Percentiles rank a stretch among this genome's conserved stretches.
Evolutionary conservation across 345 rosid genomes (phyloP).

Genomic region (Salix dunnii): DNA sequence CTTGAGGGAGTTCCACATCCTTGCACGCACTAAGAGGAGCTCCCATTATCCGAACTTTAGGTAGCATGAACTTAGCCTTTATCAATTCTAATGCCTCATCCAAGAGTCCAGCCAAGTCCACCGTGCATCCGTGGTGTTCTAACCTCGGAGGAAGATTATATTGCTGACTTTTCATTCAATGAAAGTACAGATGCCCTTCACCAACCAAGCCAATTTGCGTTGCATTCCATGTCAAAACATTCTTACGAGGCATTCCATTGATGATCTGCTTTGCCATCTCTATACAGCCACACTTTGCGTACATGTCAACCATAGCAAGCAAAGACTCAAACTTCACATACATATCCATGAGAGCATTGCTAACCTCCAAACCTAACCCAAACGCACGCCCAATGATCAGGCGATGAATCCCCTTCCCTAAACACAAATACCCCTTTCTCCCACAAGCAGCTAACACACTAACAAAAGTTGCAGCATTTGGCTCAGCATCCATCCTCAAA

Average conservation of each 20-base stretch:
- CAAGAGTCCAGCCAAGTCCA: slow-evolving; percentile 38
- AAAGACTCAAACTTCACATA: slow-evolving; percentile 42
- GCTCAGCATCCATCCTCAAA: slow-evolving; percentile 38
- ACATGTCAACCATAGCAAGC: slow-evolving; percentile 39
- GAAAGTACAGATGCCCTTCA: slow-evolving; percentile 38
- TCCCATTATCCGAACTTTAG: slow-evolving; percentile 48
- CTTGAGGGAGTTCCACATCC: slow-evolving; percentile 27
- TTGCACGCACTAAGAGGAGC: slow-evolving; percentile 47
- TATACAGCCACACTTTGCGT: slow-evolving; percentile 46
- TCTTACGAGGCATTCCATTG: slow-evolving; percentile 30
- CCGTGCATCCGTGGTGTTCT: slow-evolving; percentile 36
- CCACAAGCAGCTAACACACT: slow-evolving; percentile 40
- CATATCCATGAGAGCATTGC: slow-evolving; percentile 51
- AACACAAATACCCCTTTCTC: slow-evolving; percentile 28
- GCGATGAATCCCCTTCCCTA: slow-evolving; percentile 40
- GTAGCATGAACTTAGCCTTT: slow-evolving; percentile 35
- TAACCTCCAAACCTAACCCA: slow-evolving; percentile 23
- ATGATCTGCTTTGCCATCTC: slow-evolving; percentile 37
- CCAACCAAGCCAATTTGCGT: slow-evolving; percentile 39
- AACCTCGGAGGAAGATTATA: slow-evolving; percentile 35
- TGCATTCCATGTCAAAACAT: slow-evolving; percentile 45
- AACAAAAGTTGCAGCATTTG: slow-evolving; percentile 34
- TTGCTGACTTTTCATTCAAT: slow-evolving; percentile 27
- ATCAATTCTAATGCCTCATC: slow-evolving; percentile 38
- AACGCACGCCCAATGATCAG: slow-evolving; percentile 26